These are phyloP conservation scores for Diospyros lotus DNA, from an alignment of 148 eudicot genomes.

Conservation along the genomic window DNA sequence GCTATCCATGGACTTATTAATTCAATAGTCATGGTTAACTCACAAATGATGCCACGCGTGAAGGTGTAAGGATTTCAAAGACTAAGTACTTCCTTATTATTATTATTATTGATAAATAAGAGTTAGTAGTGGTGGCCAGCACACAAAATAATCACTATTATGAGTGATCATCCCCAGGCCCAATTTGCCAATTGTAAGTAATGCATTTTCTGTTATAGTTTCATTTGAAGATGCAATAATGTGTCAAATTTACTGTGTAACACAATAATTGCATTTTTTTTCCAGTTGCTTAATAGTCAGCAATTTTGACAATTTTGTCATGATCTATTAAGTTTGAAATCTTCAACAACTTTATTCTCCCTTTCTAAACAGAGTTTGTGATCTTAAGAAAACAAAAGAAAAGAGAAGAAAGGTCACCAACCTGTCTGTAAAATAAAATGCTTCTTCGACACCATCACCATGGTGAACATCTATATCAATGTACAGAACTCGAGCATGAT, in stretches of 20 bases:
- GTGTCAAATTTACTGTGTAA: background rate
- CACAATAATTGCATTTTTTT: conserved; percentile 4
- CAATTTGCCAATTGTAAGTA: background rate
- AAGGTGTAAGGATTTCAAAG: background rate
- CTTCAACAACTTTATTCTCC: background rate
- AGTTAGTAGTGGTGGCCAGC: background rate
- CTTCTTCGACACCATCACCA: conserved; percentile 99
- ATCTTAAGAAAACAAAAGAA: background rate
- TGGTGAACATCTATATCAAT: conserved; percentile 99
- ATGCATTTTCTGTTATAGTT: background rate
- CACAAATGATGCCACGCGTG: background rate
- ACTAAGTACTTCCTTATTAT: background rate
- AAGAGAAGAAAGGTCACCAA: conserved; percentile 11
- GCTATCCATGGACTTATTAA: too few species aligned
- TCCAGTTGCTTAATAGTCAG: background rate
- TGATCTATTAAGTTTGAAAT: background rate
- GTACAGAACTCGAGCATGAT: conserved; percentile 94
- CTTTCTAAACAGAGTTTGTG: background rate
- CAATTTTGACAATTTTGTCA: background rate
- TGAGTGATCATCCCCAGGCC: background rate
- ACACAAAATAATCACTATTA: background rate
- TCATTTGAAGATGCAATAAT: conserved; percentile 4
- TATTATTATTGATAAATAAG: too few species aligned
- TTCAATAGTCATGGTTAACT: background rate
- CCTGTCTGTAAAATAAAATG: conserved; percentile 98